Percentiles rank a stretch among this genome's conserved stretches.
Evolutionary conservation across 1,284 basidiomycete species (phyloP).

Genomic region (Ustilago lituana): DNA sequence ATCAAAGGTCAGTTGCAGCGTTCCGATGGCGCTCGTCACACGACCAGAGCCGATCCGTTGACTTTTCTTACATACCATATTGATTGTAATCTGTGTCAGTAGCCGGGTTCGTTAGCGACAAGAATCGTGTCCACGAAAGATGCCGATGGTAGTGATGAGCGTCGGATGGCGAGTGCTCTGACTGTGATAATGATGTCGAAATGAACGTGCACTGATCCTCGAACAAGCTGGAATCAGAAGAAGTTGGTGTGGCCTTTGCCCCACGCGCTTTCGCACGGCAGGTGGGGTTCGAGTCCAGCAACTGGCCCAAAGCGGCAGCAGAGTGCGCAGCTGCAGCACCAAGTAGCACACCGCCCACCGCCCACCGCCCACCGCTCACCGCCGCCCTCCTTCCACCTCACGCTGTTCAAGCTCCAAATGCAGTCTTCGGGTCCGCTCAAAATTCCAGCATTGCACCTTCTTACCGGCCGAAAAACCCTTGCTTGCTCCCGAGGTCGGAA

Average conservation of each 20-base stretch:
- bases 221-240: too few species aligned
- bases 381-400: conserved; percentile 47
- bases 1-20: conserved; percentile 1
- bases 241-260: conserved; percentile 12
- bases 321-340: too few species aligned
- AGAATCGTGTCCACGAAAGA: background rate
- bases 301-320: conserved; percentile 4
- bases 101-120: background rate
- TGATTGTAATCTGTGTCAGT: background rate
- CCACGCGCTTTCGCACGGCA: conserved; percentile 10
- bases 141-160: background rate
- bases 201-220: too few species aligned
- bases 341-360: too few species aligned
- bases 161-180: background rate
- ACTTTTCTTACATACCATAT: conserved; percentile 20
- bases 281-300: background rate
- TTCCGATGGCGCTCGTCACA: conserved; percentile 2
- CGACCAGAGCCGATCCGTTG: background rate
- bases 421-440: conserved; percentile 19
- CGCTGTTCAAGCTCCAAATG: conserved; percentile 8
- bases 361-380: too few species aligned
- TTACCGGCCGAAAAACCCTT: conserved; percentile 22
- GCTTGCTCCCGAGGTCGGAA: background rate
- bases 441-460: background rate
- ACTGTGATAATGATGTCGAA: background rate